A percentile compares a stretch with the other conserved stretches of the same genome.
These are phyloP conservation scores for Botrytis porri DNA, from an alignment of 2,329 filamentous ascomycete species.

Conservation along the genomic window DNA sequence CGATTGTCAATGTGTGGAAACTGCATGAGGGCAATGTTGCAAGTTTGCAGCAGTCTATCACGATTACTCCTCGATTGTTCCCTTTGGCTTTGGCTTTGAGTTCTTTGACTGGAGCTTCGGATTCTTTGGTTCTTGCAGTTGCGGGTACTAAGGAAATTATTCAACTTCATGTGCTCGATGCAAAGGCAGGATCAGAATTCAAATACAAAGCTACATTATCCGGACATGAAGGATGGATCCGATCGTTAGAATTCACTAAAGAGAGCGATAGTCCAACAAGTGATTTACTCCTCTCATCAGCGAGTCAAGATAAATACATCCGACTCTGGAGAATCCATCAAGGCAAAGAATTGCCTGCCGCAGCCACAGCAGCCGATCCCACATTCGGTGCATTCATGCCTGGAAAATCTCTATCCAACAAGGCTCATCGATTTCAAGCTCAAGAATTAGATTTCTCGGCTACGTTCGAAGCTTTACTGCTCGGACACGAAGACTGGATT, in stretches of 20 bases:
- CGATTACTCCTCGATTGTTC: slow-evolving; percentile 74
- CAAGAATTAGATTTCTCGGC: slow-evolving; percentile 65
- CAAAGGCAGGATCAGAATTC: slow-evolving; percentile 51
- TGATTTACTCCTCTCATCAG: slow-evolving; percentile 82
- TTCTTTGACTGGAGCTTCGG: slow-evolving; percentile 49
- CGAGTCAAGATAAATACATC: slow-evolving; percentile 96
- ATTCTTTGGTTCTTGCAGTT: slow-evolving; percentile 69
- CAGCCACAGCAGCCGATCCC: slow-evolving; percentile 55
- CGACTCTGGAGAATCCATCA: slow-evolving; percentile 84
- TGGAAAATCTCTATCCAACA: slow-evolving; percentile 80
- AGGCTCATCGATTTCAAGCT: slow-evolving; percentile 72
- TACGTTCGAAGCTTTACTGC: slow-evolving; percentile 88
- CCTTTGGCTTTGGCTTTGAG: slow-evolving; percentile 73
- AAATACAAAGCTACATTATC: slow-evolving; percentile 71
- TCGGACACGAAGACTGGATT: slow-evolving; percentile 98
- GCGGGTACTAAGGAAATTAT: slow-evolving; percentile 81
- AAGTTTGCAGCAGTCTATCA: slow-evolving; percentile 66
- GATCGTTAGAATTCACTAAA: slow-evolving; percentile 74
- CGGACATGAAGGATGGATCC: slow-evolving; percentile 93
- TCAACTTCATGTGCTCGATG: slow-evolving; percentile 68
- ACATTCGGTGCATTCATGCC: slow-evolving; percentile 56
- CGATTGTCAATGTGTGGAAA: slow-evolving; percentile 67
- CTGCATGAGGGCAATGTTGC: slow-evolving; percentile 48
- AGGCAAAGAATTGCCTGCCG: slow-evolving; percentile 61
- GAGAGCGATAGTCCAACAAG: slow-evolving; percentile 54